Evolutionary conservation across 257 asterid genomes (phyloP).

Genomic region (Ballota nigra): DNA sequence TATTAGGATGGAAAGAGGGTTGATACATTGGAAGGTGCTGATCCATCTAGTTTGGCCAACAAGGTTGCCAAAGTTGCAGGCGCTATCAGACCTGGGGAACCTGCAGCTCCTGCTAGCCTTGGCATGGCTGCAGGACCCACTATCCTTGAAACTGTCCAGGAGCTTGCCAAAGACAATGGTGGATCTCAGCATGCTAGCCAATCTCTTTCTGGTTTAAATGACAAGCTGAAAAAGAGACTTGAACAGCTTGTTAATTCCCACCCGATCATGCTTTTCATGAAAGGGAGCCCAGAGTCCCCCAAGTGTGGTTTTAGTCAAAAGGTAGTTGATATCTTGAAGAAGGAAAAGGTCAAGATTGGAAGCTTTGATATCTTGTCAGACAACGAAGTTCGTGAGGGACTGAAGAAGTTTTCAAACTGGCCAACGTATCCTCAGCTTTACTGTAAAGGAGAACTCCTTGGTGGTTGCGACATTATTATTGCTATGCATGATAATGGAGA

Average conservation of each 20-base stretch:
- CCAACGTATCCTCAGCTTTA: conserved; percentile 96
- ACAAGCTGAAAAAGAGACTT: conserved; percentile 46
- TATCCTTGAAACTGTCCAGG: conserved; percentile 77
- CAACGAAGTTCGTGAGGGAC: conserved; percentile 78
- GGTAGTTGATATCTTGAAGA: conserved; percentile 78
- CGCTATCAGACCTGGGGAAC: conserved; percentile 57
- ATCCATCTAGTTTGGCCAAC: conserved; percentile 94
- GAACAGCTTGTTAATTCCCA: conserved; percentile 69
- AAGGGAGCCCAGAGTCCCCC: conserved; percentile 87
- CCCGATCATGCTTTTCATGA: conserved; percentile 87
- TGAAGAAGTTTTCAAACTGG: conserved; percentile 92
- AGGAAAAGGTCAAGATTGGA: conserved; percentile 77
- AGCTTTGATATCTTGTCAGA: conserved; percentile 83
- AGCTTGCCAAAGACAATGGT: conserved; percentile 55
- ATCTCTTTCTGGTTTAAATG: conserved; percentile 34
- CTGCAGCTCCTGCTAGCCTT: conserved; percentile 97
- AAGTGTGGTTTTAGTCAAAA: conserved; percentile 91
- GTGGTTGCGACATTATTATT: conserved; percentile 81
- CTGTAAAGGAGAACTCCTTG: conserved; percentile 95
- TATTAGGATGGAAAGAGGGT: conserved; percentile 71
- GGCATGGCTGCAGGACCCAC: conserved; percentile 98
- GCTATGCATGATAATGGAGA: conserved; percentile 94
- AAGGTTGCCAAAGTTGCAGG: conserved; percentile 96
- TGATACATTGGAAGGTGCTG: conserved; percentile 93
- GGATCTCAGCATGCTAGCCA: conserved; percentile 37